Percentiles rank a stretch among this genome's conserved stretches.
Evolutionary conservation across 257 asterid genomes (phyloP).

Genomic region (Verbascum thapsus): DNA sequence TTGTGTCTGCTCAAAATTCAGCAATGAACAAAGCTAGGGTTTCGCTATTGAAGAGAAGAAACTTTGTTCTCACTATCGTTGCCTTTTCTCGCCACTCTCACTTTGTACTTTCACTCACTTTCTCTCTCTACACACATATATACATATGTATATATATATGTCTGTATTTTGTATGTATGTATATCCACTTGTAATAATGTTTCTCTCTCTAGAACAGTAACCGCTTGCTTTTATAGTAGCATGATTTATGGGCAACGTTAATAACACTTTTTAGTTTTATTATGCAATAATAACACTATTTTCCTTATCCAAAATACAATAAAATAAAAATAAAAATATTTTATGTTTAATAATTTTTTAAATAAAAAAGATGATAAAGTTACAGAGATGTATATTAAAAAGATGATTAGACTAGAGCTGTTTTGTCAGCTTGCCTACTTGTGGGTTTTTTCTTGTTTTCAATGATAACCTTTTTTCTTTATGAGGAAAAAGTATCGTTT

Average conservation of each 20-base stretch:
- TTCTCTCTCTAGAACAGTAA: slow-evolving; percentile 39
- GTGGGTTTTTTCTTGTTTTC: background rate
- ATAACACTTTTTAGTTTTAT: no score
- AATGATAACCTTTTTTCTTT: no score
- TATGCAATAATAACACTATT: no score
- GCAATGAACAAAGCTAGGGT: slow-evolving; percentile 43
- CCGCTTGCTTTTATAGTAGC: slow-evolving; percentile 27
- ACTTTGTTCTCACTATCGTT: slow-evolving; percentile 20
- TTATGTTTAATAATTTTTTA: no score
- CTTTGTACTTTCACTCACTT: slow-evolving; percentile 31
- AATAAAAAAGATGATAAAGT: slow-evolving; percentile 15
- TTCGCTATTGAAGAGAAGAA: slow-evolving; percentile 36
- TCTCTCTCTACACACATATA: slow-evolving; percentile 30
- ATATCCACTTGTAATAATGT: background rate
- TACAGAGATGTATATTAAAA: background rate
- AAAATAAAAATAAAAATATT: no score
- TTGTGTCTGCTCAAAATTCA: slow-evolving; percentile 20
- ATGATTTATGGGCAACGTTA: slow-evolving; percentile 24
- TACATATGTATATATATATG: no score
- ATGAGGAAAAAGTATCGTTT: no score
- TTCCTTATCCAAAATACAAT: no score
- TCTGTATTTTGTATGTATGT: no score
- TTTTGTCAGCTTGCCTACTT: background rate
- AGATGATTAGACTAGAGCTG: background rate
- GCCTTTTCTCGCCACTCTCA: slow-evolving; percentile 30